Percentiles rank a stretch among this genome's conserved stretches.
phyloP scores from a whole-genome alignment of 2,329 filamentous ascomycete genomes.

The Neurospora crassa region DNA sequence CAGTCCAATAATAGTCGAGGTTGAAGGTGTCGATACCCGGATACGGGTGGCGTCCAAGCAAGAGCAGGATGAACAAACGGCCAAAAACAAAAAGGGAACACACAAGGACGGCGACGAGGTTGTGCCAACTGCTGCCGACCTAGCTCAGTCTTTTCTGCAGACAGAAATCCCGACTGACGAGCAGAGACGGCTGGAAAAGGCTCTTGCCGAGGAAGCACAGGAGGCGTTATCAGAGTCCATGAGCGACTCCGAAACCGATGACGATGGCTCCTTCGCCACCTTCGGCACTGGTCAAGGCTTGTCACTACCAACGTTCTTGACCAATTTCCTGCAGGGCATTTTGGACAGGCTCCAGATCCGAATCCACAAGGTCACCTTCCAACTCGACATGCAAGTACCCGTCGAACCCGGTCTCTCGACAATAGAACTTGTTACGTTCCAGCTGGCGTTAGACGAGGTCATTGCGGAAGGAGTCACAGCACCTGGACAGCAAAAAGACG shows the following conservation, averaged over 20 bases:
- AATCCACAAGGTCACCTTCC: conserved; percentile 56
- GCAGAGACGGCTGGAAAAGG: conserved; percentile 58
- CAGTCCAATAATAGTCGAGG: conserved; percentile 71
- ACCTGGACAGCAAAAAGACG: conserved; percentile 21
- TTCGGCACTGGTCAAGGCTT: conserved; percentile 63
- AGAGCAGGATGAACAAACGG: conserved; percentile 22
- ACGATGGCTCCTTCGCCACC: conserved; percentile 41
- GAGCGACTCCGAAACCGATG: conserved; percentile 52
- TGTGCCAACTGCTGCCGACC: conserved; percentile 60
- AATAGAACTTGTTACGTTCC: conserved; percentile 50
- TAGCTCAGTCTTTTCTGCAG: conserved; percentile 71
- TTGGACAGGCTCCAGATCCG: conserved; percentile 60
- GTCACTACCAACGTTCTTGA: conserved; percentile 60
- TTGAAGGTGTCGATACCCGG: conserved; percentile 70
- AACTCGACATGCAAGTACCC: conserved; percentile 52
- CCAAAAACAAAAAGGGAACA: conserved; percentile 17
- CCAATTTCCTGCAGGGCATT: conserved; percentile 64
- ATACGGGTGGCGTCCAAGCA: conserved; percentile 41
- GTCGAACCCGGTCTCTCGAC: conserved; percentile 35
- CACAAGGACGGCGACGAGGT: conserved; percentile 21
- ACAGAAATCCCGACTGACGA: conserved; percentile 54
- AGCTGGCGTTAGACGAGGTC: conserved; percentile 54
- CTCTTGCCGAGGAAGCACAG: conserved; percentile 52
- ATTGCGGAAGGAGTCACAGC: conserved; percentile 58
- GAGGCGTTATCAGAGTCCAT: conserved; percentile 51